Evolutionary conservation across 2,329 filamentous ascomycete genomes (phyloP), one percentile per base, ranked within the genome.

Genomic region (Penicillium thymicola): DNA sequence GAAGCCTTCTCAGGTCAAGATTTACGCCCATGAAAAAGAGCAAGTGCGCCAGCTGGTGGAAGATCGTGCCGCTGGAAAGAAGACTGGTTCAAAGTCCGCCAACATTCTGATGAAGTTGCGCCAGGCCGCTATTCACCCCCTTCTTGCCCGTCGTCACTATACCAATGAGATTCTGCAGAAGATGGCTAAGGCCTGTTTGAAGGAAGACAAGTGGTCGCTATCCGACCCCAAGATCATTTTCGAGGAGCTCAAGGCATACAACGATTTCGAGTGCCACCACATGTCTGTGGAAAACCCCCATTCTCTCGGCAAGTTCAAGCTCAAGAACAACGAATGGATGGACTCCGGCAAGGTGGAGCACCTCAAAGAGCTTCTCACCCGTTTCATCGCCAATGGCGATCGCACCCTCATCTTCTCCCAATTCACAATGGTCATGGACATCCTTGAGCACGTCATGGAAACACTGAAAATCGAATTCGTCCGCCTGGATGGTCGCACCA

Each of bases 371-470:
- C 81, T 99, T 13, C 81, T 99, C 1, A 78, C 81, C 11, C 75
- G 81, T 14, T 97, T 91, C 75, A 87, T 87, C 62, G 77, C 82
- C 58, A 92, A 91, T 51, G 93, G 92, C 4, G 92, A 97, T 71
- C 87, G 93, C 4, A 87, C 90, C 0, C 82, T 99, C 2, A 85
- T 99, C 25, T 99, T 99, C 76, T 95, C 89, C 44, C 92, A 96
- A 66, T 99, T 97, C 73, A 90, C 90, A 7, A 88, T 90, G 62
- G 88, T 96, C 53, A 89, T 97, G 74, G 89, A 97, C 72, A 92
- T 99, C 54, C 81, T 99, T 0, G 88, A 92, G 62, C 86, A 90
- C 65, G 90, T 95, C 0, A 81, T 99, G 10, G 84, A 89, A 47
- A 85, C 85, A 0, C 80, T 89, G 16, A 80, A 81, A 28, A 88